phyloP scores from a whole-genome alignment of 495 filamentous ascomycete genomes.

The Penicillium coprophilum region DNA sequence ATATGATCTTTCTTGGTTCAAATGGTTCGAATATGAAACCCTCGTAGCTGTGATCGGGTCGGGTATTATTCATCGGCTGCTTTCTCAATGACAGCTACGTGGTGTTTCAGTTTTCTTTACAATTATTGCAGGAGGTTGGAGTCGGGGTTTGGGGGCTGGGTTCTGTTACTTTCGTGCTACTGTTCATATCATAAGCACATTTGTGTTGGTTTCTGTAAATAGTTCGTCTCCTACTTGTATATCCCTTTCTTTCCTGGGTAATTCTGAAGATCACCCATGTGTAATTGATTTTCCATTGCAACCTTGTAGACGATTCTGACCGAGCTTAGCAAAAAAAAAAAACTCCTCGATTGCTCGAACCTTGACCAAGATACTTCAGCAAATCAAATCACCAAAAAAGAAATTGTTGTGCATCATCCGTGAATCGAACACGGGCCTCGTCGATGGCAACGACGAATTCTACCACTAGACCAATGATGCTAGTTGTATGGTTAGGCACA shows the following conservation, averaged over 20 bases:
- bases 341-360: not conserved
- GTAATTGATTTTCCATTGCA: not conserved
- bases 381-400: constrained; percentile 14
- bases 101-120: constrained; percentile 19
- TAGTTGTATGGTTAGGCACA: constrained; percentile 13
- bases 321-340: not conserved
- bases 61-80: not conserved
- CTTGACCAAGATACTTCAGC: not conserved
- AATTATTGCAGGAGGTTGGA: constrained; percentile 1
- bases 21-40: constrained; percentile 21
- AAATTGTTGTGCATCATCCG: constrained; percentile 47
- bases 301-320: not conserved
- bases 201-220: constrained; percentile 9
- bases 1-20: constrained; percentile 34
- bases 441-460: constrained; percentile 62
- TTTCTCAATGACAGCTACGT: constrained; percentile 18
- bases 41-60: constrained; percentile 14
- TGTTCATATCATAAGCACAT: constrained; percentile 2
- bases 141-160: constrained; percentile 8
- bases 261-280: not conserved
- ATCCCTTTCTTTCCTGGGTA: not conserved
- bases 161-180: constrained; percentile 4
- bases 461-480: constrained; percentile 61
- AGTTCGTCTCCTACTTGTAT: not conserved
- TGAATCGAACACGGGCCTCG: constrained; percentile 60